Evolutionary conservation across 73 alveolate species (phyloP).

Genomic region (Durusdinium trenchii): DNA sequence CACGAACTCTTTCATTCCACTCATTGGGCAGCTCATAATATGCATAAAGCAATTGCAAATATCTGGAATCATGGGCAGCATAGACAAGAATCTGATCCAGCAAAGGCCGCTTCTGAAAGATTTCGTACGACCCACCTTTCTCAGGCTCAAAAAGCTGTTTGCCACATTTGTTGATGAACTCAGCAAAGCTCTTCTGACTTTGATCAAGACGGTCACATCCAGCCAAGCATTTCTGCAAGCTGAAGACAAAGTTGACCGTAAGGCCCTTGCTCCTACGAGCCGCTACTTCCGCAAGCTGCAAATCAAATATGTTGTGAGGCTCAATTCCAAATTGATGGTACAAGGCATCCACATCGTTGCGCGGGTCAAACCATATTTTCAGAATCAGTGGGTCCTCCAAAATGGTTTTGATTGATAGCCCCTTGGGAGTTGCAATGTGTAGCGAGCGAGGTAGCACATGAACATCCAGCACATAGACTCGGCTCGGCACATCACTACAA

Average conservation of each 20-base stretch:
- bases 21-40: not conserved
- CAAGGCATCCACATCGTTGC: conserved; percentile 76
- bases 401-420: conserved; percentile 34
- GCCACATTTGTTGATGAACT: not conserved
- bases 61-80: conserved; percentile 36
- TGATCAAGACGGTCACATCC: not conserved
- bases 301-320: conserved; percentile 18
- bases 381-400: not conserved
- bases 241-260: conserved; percentile 15
- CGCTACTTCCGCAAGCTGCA: conserved; percentile 69
- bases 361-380: conserved; percentile 75
- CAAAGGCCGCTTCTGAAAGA: conserved; percentile 12
- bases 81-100: not conserved
- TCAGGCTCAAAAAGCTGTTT: conserved; percentile 51
- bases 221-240: conserved; percentile 49
- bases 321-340: conserved; percentile 42
- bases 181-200: not conserved
- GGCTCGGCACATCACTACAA: conserved; percentile 10
- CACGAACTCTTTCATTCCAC: conserved; percentile 8
- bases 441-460: conserved; percentile 2
- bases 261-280: conserved; percentile 25
- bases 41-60: conserved; percentile 13
- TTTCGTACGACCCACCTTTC: not conserved
- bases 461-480: conserved; percentile 66
- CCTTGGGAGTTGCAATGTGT: conserved; percentile 17